Evolutionary conservation across 257 asterid genomes (phyloP).

Genomic region (Solanum bulbocastanum): DNA sequence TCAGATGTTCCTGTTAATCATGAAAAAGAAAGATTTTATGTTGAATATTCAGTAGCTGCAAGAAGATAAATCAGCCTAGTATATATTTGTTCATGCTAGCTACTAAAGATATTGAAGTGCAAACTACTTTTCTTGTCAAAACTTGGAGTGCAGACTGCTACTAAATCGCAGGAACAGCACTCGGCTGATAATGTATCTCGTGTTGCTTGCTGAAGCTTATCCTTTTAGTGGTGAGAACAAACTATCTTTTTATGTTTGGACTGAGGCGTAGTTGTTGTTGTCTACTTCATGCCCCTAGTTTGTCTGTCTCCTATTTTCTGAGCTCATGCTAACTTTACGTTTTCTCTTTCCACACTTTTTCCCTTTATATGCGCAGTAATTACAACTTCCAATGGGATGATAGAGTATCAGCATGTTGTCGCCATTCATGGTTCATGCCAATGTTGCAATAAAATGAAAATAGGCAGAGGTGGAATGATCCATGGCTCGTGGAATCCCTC

Average conservation of each 20-base stretch:
- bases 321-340: not conserved
- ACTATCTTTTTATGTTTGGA: not conserved
- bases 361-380: not conserved
- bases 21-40: not conserved
- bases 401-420: not conserved
- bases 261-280: not conserved
- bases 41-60: not conserved
- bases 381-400: not conserved
- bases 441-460: not conserved
- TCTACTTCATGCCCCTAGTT: not conserved
- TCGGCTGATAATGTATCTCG: not conserved
- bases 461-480: not conserved
- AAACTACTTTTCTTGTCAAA: not conserved
- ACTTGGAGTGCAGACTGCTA: not conserved
- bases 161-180: not conserved
- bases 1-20: not conserved
- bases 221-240: not conserved
- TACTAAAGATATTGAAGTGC: not conserved
- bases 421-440: not conserved
- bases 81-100: too few species aligned
- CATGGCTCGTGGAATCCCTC: too few species aligned
- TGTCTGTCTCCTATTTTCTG: not conserved
- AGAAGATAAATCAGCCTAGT: not conserved
- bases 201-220: not conserved
- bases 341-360: not conserved